Conservation (phyloP, 805 yeast genomes). For the Ogataea henricii region DNA sequence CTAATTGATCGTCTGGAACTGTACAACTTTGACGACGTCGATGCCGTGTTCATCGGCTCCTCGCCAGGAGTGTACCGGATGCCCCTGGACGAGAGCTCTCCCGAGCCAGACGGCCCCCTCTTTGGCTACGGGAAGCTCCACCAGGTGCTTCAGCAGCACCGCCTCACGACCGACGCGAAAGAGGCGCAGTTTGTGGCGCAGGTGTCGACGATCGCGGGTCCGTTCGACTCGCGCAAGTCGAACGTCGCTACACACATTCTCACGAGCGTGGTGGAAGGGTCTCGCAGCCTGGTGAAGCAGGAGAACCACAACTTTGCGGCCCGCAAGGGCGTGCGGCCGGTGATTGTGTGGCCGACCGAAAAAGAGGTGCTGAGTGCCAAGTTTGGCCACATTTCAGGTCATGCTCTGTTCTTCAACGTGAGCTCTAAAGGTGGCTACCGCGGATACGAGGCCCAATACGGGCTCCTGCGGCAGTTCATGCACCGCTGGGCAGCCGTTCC, state of each 20-base stretch:
- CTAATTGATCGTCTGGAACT: conserved; percentile 34
- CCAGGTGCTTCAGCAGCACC: conserved; percentile 40
- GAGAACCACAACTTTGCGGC: conserved; percentile 17
- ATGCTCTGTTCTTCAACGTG: conserved; percentile 29
- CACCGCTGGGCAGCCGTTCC: conserved; percentile 43
- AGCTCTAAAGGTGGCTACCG: conserved; percentile 18
- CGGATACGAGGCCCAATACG: conserved; percentile 39
- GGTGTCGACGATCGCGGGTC: conserved; percentile 51
- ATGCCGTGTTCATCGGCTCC: conserved; percentile 58
- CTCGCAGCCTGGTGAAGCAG: conserved; percentile 23
- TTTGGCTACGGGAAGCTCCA: conserved; percentile 53
- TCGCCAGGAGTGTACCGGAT: conserved; percentile 46
- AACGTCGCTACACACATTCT: conserved; percentile 51
- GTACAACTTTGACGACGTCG: conserved; percentile 48
- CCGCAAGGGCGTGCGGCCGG: conserved; percentile 23
- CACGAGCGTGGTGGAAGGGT: conserved; percentile 45
- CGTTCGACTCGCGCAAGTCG: conserved; percentile 34
- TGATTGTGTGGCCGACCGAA: conserved; percentile 38
- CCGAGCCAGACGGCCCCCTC: conserved; percentile 9
- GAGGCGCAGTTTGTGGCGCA: conserved; percentile 44
- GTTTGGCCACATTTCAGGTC: conserved; percentile 29
- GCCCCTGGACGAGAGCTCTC: conserved; percentile 16
- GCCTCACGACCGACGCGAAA: conserved; percentile 23
- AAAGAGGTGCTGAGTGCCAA: conserved; percentile 26
- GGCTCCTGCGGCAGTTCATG: conserved; percentile 45